Base-by-base conservation (phyloP, 23 red algal species). In the Cyanidium caldarium region DNA sequence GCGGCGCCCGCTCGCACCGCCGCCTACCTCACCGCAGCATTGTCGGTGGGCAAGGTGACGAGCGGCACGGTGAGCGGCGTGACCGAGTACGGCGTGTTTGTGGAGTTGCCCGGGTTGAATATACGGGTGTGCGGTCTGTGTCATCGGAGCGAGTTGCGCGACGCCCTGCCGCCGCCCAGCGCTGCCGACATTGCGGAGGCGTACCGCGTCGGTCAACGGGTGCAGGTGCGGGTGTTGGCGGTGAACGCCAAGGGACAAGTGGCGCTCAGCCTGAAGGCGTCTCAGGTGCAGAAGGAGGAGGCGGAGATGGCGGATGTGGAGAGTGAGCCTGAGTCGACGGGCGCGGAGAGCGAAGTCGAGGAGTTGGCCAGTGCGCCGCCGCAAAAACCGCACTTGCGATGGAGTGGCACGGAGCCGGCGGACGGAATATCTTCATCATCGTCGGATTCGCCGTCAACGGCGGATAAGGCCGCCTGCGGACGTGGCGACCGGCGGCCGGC, bases 61-160 rank as follows among this genome's bases (percentile, higher is more conserved):
- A 10, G 19, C n/a, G 51, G 51, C 10, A 16, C n/a, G 3, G 51
- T 61, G 7, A 16, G 51, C 21, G 3, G 23, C 51, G 23, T 61
- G 3, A 28, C 31, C 21, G n/a, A 16, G 23, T 61, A 14, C 31
- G 51, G 51, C 21, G 21, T 61, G n/a, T 61, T 61, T 61, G 10
- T 61, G 51, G 51, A 61, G 10, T 5, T 61, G 51, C 51, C 31
- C 13, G 51, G 31, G 7, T 7, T 28, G 21, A 7, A 28, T 5
- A 25, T 28, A 25, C 51, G 19, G n/a, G 51, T 28, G 7, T 28
- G n/a, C 10, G 51, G 10, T 7, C 51, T 61, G n/a, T 61, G 51
- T 61, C 51, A 61, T 28, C 51, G 51, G 31, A 61, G 51, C 31
- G 51, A 61, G 51, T 28, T 61, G 51, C n/a, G 19, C 7, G 51